Percentiles rank a stretch among this genome's conserved stretches.
Evolutionary conservation across 164 flowering plant genomes (phyloP).

Genomic region (Warburgia ugandensis): DNA sequence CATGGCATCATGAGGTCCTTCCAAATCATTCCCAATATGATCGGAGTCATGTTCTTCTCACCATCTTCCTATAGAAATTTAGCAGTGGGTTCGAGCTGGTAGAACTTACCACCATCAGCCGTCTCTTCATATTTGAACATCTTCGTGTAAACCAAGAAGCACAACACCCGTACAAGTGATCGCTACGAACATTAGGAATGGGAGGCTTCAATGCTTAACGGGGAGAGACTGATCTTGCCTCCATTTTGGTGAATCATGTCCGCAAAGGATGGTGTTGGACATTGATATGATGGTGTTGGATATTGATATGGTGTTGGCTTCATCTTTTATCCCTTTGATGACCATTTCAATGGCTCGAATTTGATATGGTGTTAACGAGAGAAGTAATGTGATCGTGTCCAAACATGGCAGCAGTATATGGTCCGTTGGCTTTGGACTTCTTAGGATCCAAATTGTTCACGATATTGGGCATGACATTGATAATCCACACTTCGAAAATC

Average conservation of each 20-base stretch:
- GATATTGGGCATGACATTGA: no score
- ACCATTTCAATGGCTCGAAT: no score
- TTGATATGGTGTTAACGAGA: no score
- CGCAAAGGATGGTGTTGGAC: no score
- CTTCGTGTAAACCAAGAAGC: constrained; percentile 25
- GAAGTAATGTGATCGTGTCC: no score
- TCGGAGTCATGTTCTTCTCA: constrained; percentile 13
- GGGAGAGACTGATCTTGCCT: background rate
- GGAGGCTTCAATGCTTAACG: constrained; percentile 16
- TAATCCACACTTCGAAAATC: no score
- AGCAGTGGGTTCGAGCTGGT: constrained; percentile 5
- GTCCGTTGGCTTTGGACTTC: no score
- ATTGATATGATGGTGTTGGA: no score
- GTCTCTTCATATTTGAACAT: constrained; percentile 1
- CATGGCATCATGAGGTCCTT: constrained; percentile 11
- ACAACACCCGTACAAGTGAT: constrained; percentile 36
- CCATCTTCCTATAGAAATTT: constrained; percentile 1
- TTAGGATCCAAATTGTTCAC: no score
- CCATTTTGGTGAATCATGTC: constrained; percentile 3
- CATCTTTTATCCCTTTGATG: no score
- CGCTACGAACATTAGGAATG: constrained; percentile 15
- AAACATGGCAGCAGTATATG: no score
- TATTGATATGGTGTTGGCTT: no score
- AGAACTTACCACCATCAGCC: background rate
- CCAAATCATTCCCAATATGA: constrained; percentile 11